A percentile compares a stretch with the other conserved stretches of the same genome.
These are phyloP conservation scores for Trypanosoma avium DNA, from an alignment of 208 protist genomes.

Conservation along the genomic window DNA sequence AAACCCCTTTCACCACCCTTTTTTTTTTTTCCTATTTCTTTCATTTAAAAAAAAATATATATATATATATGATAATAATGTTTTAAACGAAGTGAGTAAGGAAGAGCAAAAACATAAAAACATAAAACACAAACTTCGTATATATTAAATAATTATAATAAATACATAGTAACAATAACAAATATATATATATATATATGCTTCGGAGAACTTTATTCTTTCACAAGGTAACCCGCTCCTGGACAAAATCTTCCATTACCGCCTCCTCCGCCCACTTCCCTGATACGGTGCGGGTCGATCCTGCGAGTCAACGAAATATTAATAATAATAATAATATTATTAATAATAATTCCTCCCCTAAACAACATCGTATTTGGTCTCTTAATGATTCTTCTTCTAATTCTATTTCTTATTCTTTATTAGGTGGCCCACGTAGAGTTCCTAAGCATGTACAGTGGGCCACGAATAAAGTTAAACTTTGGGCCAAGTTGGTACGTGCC, in stretches of 20 bases:
- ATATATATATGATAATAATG: too few relatives aligned
- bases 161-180: background rate
- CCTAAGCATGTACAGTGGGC: constrained; percentile 42
- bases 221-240: constrained; percentile 66
- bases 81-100: too few relatives aligned
- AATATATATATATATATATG: constrained; percentile 36
- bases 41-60: background rate
- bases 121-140: background rate
- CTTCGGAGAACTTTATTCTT: constrained; percentile 49
- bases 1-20: too few relatives aligned
- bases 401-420: too few relatives aligned
- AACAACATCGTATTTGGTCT: constrained; percentile 64
- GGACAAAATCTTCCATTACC: constrained; percentile 67
- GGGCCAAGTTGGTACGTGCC: constrained; percentile 63
- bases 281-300: constrained; percentile 56
- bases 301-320: constrained; percentile 38
- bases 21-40: too few relatives aligned
- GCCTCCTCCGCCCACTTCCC: constrained; percentile 73
- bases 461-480: constrained; percentile 42
- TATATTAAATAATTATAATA: background rate
- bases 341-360: too few relatives aligned
- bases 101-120: too few relatives aligned
- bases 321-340: too few relatives aligned
- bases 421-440: constrained; percentile 17
- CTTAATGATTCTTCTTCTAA: constrained; percentile 30